Evolutionary conservation across 78 protist species (phyloP).

Genomic region (Dictyostelium purpureum): DNA sequence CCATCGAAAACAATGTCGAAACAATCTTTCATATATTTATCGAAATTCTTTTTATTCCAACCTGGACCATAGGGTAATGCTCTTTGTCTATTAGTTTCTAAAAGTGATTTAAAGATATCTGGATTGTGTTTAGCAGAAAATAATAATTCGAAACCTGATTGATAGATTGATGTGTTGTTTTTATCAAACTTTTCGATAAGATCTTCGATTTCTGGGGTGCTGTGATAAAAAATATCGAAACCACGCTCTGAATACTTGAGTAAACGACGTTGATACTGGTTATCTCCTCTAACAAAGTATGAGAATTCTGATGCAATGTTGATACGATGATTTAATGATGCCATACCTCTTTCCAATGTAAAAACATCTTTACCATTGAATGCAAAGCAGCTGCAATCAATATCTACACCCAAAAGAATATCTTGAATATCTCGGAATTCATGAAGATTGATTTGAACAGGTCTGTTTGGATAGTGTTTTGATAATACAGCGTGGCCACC

Average conservation of each 20-base stretch:
- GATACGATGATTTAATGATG: constrained; percentile 6
- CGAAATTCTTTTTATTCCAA: background rate
- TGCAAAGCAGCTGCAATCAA: constrained; percentile 40
- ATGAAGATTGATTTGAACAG: background rate
- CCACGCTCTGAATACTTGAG: constrained; percentile 30
- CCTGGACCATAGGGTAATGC: background rate
- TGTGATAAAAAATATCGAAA: background rate
- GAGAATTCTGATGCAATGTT: constrained; percentile 15
- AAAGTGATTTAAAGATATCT: background rate
- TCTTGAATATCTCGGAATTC: background rate
- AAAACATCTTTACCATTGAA: constrained; percentile 37
- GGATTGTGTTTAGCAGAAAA: background rate
- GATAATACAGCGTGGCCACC: background rate
- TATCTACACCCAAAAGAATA: constrained; percentile 22
- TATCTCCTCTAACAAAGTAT: background rate
- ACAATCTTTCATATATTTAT: background rate
- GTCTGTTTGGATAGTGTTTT: constrained; percentile 27
- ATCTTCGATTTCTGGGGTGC: background rate
- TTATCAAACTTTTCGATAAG: too few relatives aligned
- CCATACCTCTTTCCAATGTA: constrained; percentile 28
- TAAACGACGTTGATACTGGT: constrained; percentile 17
- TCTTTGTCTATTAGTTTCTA: background rate
- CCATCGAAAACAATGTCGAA: background rate
- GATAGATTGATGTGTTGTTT: too few relatives aligned
- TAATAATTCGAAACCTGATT: background rate